These are phyloP conservation scores for Adiantum capillusveneris DNA, from an alignment of 75 land plant species.

Conservation along the genomic window DNA sequence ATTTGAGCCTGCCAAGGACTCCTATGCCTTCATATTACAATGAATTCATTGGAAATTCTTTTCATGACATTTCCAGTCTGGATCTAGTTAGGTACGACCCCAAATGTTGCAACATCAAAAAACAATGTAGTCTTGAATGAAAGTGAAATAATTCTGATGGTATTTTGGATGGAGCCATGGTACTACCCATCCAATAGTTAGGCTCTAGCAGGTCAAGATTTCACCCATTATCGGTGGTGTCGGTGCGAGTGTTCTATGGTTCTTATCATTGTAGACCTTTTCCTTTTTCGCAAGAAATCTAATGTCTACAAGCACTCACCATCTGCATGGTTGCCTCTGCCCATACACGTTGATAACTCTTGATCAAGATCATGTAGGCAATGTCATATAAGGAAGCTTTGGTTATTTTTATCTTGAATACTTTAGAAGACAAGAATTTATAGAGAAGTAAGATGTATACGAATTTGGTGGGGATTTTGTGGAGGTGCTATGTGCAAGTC, in stretches of 20 bases:
- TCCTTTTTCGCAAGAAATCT: slow-evolving; percentile 17
- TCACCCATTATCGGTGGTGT: slow-evolving; percentile 22
- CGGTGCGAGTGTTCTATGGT: slow-evolving; percentile 17
- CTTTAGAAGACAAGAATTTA: too few species aligned
- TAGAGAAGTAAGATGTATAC: slow-evolving; percentile 59
- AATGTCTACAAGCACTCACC: slow-evolving; percentile 19
- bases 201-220: slow-evolving; percentile 1
- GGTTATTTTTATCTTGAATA: too few species aligned
- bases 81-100: slow-evolving; percentile 33
- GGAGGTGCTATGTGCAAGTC: slow-evolving; percentile 57
- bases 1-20: slow-evolving; percentile 38
- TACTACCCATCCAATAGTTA: neutral
- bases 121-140: slow-evolving; percentile 46
- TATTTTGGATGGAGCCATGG: slow-evolving; percentile 35
- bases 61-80: slow-evolving; percentile 27
- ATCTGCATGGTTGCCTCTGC: slow-evolving; percentile 51
- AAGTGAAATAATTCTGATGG: slow-evolving; percentile 44
- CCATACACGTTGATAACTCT: slow-evolving; percentile 48
- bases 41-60: slow-evolving; percentile 38
- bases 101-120: neutral
- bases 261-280: slow-evolving; percentile 6
- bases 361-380: too few species aligned
- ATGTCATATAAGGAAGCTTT: too few species aligned
- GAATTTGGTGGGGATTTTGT: slow-evolving; percentile 60
- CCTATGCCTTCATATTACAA: slow-evolving; percentile 35